Evolutionary conservation across 371 early-diverging fungal genomes (phyloP).

Genomic region (Zopfochytrium polystomum): DNA sequence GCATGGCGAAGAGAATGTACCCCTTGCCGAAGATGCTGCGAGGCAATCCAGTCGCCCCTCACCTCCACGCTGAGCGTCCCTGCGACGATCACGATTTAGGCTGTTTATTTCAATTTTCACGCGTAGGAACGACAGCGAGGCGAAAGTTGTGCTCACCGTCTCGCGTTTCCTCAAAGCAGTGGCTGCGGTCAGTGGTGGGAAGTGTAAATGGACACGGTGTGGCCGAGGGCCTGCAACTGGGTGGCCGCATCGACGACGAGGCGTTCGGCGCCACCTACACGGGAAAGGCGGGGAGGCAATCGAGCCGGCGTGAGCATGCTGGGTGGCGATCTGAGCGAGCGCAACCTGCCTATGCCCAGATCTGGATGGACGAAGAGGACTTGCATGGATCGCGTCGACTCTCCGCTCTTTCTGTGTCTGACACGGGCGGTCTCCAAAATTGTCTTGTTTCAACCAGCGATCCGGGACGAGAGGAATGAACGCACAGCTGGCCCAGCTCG

Average conservation of each 20-base stretch:
- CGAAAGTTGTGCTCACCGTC: conserved; percentile 59
- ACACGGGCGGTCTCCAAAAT: too few relatives aligned
- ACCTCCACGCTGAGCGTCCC: conserved; percentile 76
- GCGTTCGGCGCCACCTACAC: conserved; percentile 88
- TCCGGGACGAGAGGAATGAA: too few relatives aligned
- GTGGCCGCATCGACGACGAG: conserved; percentile 92
- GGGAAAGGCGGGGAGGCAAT: background rate
- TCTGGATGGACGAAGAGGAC: conserved; percentile 82
- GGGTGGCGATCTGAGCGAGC: background rate
- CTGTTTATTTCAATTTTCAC: too few relatives aligned
- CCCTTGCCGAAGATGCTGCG: conserved; percentile 64
- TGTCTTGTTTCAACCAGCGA: too few relatives aligned
- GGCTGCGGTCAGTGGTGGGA: conserved; percentile 83
- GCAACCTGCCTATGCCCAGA: conserved; percentile 74
- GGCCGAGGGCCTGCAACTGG: conserved; percentile 73
- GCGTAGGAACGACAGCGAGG: background rate
- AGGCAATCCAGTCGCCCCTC: conserved; percentile 71
- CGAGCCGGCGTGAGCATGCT: background rate
- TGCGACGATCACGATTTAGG: background rate
- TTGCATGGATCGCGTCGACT: conserved; percentile 3
- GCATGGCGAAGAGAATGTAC: conserved; percentile 77
- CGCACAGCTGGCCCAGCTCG: too few relatives aligned
- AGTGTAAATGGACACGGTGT: conserved; percentile 79
- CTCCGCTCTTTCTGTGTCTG: too few relatives aligned
- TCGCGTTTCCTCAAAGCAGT: conserved; percentile 90